These are phyloP conservation scores for Zygoascus meyerae DNA, from an alignment of 1,139 yeast genomes.

Conservation along the genomic window DNA sequence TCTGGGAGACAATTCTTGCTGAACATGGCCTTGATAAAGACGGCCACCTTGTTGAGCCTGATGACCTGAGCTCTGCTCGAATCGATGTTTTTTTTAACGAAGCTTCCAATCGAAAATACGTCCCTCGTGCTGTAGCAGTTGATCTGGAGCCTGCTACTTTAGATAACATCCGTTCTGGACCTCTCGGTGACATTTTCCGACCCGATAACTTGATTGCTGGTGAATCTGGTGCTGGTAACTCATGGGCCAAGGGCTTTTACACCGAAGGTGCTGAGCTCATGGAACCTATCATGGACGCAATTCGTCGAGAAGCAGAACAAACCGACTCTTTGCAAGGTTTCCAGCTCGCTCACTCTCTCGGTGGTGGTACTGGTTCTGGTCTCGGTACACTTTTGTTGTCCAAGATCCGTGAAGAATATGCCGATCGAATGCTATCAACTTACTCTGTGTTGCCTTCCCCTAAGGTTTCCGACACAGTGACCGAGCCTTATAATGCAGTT, in stretches of 20 bases:
- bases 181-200: slow-evolving; percentile 39
- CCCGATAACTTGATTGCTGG: slow-evolving; percentile 44
- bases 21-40: slow-evolving; percentile 58
- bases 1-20: slow-evolving; percentile 63
- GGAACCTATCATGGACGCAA: slow-evolving; percentile 42
- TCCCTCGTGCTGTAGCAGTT: slow-evolving; percentile 43
- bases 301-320: slow-evolving; percentile 43
- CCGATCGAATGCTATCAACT: slow-evolving; percentile 43
- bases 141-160: slow-evolving; percentile 44
- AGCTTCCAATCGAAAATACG: slow-evolving; percentile 39
- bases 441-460: slow-evolving; percentile 44
- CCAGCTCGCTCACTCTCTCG: slow-evolving; percentile 43
- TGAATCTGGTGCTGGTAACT: slow-evolving; percentile 44
- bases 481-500: slow-evolving; percentile 42
- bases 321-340: slow-evolving; percentile 44
- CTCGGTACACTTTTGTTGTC: slow-evolving; percentile 40
- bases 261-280: slow-evolving; percentile 44
- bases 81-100: slow-evolving; percentile 31
- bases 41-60: slow-evolving; percentile 38
- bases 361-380: slow-evolving; percentile 46
- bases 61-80: slow-evolving; percentile 31
- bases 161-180: slow-evolving; percentile 40
- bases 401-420: slow-evolving; percentile 40
- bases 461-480: slow-evolving; percentile 41
- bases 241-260: slow-evolving; percentile 46